phyloP scores from a whole-genome alignment of 2,329 filamentous ascomycete species.

The Cylindrodendrum hubeiense region DNA sequence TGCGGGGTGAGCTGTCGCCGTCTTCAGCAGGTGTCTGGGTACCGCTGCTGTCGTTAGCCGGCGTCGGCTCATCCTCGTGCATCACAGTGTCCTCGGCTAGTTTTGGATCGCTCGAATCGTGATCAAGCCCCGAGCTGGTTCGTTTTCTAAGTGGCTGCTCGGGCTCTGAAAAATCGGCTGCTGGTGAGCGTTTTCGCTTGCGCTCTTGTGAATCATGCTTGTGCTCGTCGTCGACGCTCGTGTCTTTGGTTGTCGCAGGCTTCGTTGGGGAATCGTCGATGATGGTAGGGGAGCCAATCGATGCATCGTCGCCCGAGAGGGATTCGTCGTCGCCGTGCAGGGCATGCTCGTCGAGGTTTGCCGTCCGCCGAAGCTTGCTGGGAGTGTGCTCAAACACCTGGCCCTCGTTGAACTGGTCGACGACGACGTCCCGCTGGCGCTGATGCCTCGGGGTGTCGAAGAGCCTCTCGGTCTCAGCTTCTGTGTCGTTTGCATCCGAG shows the following conservation, averaged over 20 bases:
- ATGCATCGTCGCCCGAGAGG: conserved; percentile 56
- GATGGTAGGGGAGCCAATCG: conserved; percentile 53
- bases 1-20: conserved; percentile 49
- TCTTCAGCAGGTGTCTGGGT: conserved; percentile 62
- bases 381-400: conserved; percentile 75
- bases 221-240: conserved; percentile 46
- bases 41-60: conserved; percentile 52
- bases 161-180: conserved; percentile 57
- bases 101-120: conserved; percentile 49
- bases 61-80: conserved; percentile 52
- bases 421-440: conserved; percentile 71
- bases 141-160: conserved; percentile 67
- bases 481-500: conserved; percentile 72
- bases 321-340: conserved; percentile 56
- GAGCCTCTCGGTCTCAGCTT: conserved; percentile 94
- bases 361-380: conserved; percentile 77
- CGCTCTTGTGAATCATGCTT: conserved; percentile 53
- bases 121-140: conserved; percentile 60
- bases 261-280: conserved; percentile 54
- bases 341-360: conserved; percentile 50
- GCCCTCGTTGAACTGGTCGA: conserved; percentile 67
- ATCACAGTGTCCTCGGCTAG: conserved; percentile 47
- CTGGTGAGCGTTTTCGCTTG: conserved; percentile 65
- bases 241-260: conserved; percentile 41
- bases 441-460: conserved; percentile 85